Base-by-base conservation (phyloP, 768 basidiomycete genomes). In the Xanthoconium stramineum region DNA sequence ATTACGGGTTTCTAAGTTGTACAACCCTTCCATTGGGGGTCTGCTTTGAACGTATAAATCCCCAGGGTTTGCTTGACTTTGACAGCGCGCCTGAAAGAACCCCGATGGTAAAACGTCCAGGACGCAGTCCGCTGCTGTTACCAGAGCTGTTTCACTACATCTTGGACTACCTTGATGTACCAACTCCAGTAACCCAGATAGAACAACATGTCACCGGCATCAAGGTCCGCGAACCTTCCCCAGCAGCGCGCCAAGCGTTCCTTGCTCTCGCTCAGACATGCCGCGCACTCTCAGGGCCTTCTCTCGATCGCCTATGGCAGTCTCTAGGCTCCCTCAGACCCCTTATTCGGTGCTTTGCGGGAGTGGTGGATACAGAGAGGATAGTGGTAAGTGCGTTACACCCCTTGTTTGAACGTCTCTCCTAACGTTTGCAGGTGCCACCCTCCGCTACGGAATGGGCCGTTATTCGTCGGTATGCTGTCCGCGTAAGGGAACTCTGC, bases 241-340 rank as follows among this genome's bases (percentile, higher is more conserved):
- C 7, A 35, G n/a, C 9, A 3, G 11, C 17, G 11, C 17, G 47
- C 12, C 5, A 30, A 17, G 6, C 35, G 5, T n/a, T 55, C 24
- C 30, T 29, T 29, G 40, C 54, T 24, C 43, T 55, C 12, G 54
- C 42, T 20, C 54, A 12, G 19, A 50, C 54, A 15, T 50, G 54
- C 12, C 29, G 28, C 5, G 9, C 33, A 19, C 13, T 37, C 13
- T 36, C 43, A 11, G 40, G 30, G 17, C 35, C 43, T 32, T 50
- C 47, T 20, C 40, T 50, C 9, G 20, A 36, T 24, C 30, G 19
- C n/a, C 42, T 50, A 45, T 50, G 55, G 55, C 15, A 14, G 15
- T 24, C 2, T 7, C 10, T 56, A 10, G 40, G 15, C 8, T 50
- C 29, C 28, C 13, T 55, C 19, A 7, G 3, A 10, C 54, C 15